phyloP scores from a whole-genome alignment of 805 yeast species.

The Yamadazyma tumulicola region DNA sequence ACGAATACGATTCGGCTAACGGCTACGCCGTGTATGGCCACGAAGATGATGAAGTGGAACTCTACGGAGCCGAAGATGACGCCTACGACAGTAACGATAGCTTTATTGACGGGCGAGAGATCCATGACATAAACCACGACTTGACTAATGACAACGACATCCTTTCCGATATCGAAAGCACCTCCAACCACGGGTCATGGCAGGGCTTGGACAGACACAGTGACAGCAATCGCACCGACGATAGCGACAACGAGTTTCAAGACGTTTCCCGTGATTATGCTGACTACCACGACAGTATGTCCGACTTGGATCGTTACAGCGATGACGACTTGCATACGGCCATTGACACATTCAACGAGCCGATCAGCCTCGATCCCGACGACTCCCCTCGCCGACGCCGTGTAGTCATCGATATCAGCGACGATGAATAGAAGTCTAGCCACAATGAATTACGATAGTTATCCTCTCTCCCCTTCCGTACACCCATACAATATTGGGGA shows the following conservation, averaged over 20 bases:
- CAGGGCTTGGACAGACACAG: constrained; percentile 11
- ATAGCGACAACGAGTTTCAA: neutral
- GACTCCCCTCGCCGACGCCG: constrained; percentile 9
- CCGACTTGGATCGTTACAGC: constrained; percentile 5
- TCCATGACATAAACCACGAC: constrained; percentile 21
- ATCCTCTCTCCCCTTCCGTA: too few species aligned
- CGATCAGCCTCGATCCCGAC: constrained; percentile 7
- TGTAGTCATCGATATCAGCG: constrained; percentile 16
- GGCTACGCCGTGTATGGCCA: too few species aligned
- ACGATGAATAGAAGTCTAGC: constrained; percentile 14
- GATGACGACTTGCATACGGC: constrained; percentile 23
- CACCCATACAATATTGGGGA: too few species aligned
- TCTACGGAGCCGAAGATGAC: constrained; percentile 14
- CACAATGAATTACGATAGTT: too few species aligned
- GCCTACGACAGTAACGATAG: constrained; percentile 31
- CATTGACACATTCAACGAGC: constrained; percentile 19
- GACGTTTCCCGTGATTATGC: neutral
- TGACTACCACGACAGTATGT: neutral
- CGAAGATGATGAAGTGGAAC: constrained; percentile 26
- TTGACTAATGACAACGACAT: constrained; percentile 8
- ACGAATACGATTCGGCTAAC: constrained; percentile 32
- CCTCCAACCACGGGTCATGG: constrained; percentile 8
- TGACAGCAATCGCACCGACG: neutral
- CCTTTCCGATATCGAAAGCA: constrained; percentile 7
- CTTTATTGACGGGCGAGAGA: constrained; percentile 26